Evolutionary conservation across 805 yeast genomes (phyloP), one percentile per base, ranked within the genome.

Genomic region (Zygoascus biomembranicola): DNA sequence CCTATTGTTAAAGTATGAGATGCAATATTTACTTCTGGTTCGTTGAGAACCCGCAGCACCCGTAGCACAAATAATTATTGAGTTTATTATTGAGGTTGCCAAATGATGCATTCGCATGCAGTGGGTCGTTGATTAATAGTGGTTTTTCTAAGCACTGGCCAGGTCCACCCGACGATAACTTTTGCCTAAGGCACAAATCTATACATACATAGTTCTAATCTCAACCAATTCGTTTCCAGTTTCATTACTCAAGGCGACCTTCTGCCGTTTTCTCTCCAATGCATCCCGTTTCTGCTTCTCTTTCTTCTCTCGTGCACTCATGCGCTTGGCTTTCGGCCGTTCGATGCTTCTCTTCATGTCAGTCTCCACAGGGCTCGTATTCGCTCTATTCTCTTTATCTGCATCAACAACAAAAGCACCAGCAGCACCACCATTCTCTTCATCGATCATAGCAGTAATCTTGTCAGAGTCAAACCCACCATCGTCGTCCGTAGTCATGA

Each of bases 231-330:
- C 39, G 39, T 35, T 35, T 35, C 39, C 39, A 35, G 13, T 35
- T 13, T 35, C 39, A 35, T 35, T n/a, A 3, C 16, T 11, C 16
- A n/a, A 4, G 10, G 39, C 39, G 3, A 35, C 8, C 16, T 35
- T 35, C 39, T 35, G 39, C 39, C 39, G 48, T 42, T 59, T 60
- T 47, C 63, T 53, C 19, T 61, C 63, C n/a, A 54, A 47, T 9
- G 63, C 61, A 14, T 55, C 53, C 6, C 57, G 52, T 46, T 59
- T 60, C 51, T 61, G 65, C 32, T 50, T 46, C 39, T 61, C 61
- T 49, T 61, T 61, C 46, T 53, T 53, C 41, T 61, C 63, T 28
- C 63, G 51, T 10, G 62, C 61, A 14, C 58, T 52, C 46, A 54
- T 28, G 20, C 57, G 47, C 47, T 56, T 57, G 28, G 18, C 26